Base-by-base conservation (phyloP, 805 yeast species). In the Nakazawaea wickerhamii region DNA sequence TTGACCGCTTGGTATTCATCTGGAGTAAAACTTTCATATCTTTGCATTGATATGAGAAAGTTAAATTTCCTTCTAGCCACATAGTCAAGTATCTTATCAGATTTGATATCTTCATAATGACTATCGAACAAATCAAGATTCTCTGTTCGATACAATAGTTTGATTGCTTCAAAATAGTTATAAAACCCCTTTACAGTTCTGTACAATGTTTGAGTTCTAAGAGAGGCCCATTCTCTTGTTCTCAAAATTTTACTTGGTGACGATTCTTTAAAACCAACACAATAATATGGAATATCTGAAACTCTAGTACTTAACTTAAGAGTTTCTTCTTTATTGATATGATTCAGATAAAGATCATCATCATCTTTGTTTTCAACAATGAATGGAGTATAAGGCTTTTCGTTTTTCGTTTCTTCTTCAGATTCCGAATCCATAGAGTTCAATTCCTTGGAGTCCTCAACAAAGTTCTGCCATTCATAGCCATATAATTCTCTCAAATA, bases 211-310 rank as follows among this genome's bases (percentile, higher is more conserved):
- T 88, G 96, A 2, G 86, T 76, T 53, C 95, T 69, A 41, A 84
- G 62, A 0, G 95, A 85, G 0, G 95, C 85, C 96, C 96, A 88
- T 2, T 87, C 71, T 54, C 95, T 69, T 0, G 95, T 87, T 57
- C 95, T 65, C 48, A 83, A 56, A 3, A 77, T 71, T 50, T 73
- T 77, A 43, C 79, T 80, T 0, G 84, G 80, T 3, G 77, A 70
- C 1, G 88, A 73, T 19, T 76, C 67, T 48, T 79, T 81, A 60
- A 82, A 86, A 0, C 95, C 95, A 49, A 84, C 65, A 50, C 81
- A 79, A 47, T 82, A 77, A 45, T 71, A 78, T 1, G 95, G 91
- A 25, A 85, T 56, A 46, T 85, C 89, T 47, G 73, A 72, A 28
- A 76, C 67, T 51, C 68, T 68, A 21, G 60, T 65, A 37, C 61